Base-by-base conservation (phyloP, 176 grass and related monocot genomes). In the Zoysia pacifica region DNA sequence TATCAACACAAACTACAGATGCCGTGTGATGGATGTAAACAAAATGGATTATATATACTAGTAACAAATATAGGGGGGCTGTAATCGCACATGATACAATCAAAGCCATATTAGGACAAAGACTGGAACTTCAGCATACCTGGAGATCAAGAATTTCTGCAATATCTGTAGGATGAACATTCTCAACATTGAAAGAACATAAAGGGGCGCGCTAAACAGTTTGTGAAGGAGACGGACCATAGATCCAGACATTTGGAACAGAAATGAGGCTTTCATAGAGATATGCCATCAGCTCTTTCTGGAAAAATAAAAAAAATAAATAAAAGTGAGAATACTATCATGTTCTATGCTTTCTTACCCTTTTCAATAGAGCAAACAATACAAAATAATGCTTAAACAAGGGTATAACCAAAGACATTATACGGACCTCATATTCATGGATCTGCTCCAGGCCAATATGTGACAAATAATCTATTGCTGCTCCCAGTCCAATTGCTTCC, bases 91-190 rank as follows among this genome's bases (percentile, higher is more conserved):
- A 10, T 16, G 12, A 55, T 67, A 72, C 48, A 47, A 69, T 19
- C 19, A 63, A 47, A 87, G 72, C 67, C 40, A 52, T 11, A 52
- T 76, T 71, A 81, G 48, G 65, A 20, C 71, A 28, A 63, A 73
- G 52, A 18, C 54, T 76, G 9, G 50, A 80, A 65, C 48, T 74
- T 70, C 36, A 71, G 62, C 61, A 10, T 97, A 97, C 91, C 91
- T 94, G 91, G 48, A 85, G 84, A 86, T 98, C 88, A 81, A 93
- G 84, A 84, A 94, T 82, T 68, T 89, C 90, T 49, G 96, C 96
- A 79, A 94, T 93, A 93, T 98, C 96, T 64, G 90, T 91, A 35
- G 96, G 88, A 91, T 98, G 96, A 88, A 98, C 61, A 41, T 92
- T 92, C 46, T 94, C 67, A 60, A 98, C 82, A 87, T 98, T 98